Base-by-base conservation (phyloP, 129 eudicot genomes). In the Flaveria trinervia region DNA sequence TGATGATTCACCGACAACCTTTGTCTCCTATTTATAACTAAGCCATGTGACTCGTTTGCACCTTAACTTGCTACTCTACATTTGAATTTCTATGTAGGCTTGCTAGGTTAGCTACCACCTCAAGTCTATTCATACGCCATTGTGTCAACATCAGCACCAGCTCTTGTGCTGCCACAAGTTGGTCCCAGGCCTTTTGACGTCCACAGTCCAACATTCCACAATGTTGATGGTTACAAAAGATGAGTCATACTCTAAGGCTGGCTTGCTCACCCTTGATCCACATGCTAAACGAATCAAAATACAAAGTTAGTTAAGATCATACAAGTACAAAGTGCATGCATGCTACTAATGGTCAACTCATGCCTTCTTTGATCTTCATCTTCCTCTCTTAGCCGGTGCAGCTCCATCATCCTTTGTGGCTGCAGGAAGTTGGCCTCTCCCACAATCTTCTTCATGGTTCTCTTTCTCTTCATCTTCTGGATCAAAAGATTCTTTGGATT, bases 331-430 rank as follows among this genome's bases (percentile, higher is more conserved):
- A 28, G 4, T 5, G 4, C 33, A 28, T 0, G 33, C 75, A 66
- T 33, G 61, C 44, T 41, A 71, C 80, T 77, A 62, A 30, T 41
- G n/a, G 20, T 54, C 25, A n/a, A 2, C 45, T 86, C 81, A 88
- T 13, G 85, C 78, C 84, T 88, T 91, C 80, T 80, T 85, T 28
- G 92, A 94, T 26, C 94, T 94, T 94, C n/a, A n/a, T 72, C 97
- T 86, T 81, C 90, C 92, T 23, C 83, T 20, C 56, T 78, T 86
- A 16, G 61, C 78, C 61, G 77, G 54, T 30, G 78, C 74, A 1
- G 82, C 7, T 1, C 64, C 74, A 70, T 67, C 76, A 18, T 82
- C 78, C 52, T 55, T 77, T 14, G 86, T 61, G 23, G 65, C n/a
- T 0, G 89, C 73, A 13, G 94, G 62, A n/a, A n/a, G n/a, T n/a